Percentiles rank a stretch among this genome's conserved stretches.
Evolutionary conservation across 2,329 filamentous ascomycete species (phyloP).

Genomic region (Cercospora sp.): DNA sequence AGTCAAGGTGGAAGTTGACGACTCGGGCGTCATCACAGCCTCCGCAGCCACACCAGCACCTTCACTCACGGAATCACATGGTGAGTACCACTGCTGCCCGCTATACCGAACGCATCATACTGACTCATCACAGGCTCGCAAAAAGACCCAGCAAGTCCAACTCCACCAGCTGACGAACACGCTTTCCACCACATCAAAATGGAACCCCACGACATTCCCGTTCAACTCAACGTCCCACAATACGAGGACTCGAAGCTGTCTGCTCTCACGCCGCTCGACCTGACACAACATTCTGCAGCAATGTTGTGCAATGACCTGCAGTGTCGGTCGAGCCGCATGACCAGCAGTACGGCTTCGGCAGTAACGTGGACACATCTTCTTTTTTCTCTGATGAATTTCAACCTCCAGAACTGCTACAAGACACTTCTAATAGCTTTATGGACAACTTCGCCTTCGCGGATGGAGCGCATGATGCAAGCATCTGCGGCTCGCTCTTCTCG

Average conservation of each 20-base stretch:
- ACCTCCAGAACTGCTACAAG: conserved; percentile 39
- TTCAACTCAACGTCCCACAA: conserved; percentile 30
- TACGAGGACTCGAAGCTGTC: conserved; percentile 41
- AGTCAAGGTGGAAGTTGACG: conserved; percentile 35
- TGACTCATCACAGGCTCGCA: conserved; percentile 21
- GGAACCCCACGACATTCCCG: conserved; percentile 34
- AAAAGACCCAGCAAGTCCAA: conserved; percentile 31
- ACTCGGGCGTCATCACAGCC: conserved; percentile 13
- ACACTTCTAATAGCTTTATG: conserved; percentile 38
- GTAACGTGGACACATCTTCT: conserved; percentile 33
- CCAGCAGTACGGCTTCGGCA: conserved; percentile 30
- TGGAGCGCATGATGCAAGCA: conserved; percentile 39
- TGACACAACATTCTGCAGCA: conserved; percentile 99
- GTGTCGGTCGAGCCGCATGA: conserved; percentile 76
- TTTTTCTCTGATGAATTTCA: conserved; percentile 36
- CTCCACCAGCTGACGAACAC: conserved; percentile 32
- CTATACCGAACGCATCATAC: neutral
- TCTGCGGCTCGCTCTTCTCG: conserved; percentile 39
- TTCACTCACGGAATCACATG: conserved; percentile 35
- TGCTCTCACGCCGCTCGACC: conserved; percentile 67
- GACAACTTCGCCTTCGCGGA: conserved; percentile 41
- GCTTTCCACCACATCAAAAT: conserved; percentile 35
- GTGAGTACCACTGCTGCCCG: neutral
- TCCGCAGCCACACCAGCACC: conserved; percentile 33
- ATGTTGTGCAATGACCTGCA: conserved; percentile 99